Evolutionary conservation across 345 rosid species (phyloP).

Genomic region (Diplotaxis tenuifolia): DNA sequence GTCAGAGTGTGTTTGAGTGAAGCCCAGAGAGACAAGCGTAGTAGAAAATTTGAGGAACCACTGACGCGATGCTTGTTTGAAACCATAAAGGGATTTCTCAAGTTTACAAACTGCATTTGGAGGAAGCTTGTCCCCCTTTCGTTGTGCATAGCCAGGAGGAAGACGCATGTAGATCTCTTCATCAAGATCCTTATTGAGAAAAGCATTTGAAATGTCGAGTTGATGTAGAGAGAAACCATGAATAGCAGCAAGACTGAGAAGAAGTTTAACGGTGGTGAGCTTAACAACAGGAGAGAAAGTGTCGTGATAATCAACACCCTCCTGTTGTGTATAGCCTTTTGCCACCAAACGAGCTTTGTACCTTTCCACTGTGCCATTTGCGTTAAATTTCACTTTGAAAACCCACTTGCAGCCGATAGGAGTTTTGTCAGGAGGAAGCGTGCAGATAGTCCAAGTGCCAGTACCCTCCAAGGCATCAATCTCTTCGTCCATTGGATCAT

Average conservation of each 20-base stretch:
- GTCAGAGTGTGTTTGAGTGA: no score
- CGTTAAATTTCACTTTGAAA: background rate
- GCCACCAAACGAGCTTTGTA: background rate
- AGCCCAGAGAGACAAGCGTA: background rate
- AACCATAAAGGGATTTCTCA: background rate
- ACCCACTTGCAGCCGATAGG: background rate
- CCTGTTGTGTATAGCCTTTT: background rate
- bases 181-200: background rate
- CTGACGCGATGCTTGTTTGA: background rate
- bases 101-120: background rate
- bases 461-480: background rate
- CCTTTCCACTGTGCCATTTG: background rate
- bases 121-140: background rate
- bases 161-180: background rate
- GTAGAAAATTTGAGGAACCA: background rate
- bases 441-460: background rate
- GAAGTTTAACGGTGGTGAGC: background rate
- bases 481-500: background rate
- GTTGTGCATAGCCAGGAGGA: background rate
- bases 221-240: background rate
- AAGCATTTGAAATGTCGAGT: background rate
- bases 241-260: background rate
- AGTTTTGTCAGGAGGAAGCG: background rate
- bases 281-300: background rate
- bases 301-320: background rate